These are phyloP conservation scores for Vigna angularis DNA, from an alignment of 306 rosid genomes.

Conservation along the genomic window DNA sequence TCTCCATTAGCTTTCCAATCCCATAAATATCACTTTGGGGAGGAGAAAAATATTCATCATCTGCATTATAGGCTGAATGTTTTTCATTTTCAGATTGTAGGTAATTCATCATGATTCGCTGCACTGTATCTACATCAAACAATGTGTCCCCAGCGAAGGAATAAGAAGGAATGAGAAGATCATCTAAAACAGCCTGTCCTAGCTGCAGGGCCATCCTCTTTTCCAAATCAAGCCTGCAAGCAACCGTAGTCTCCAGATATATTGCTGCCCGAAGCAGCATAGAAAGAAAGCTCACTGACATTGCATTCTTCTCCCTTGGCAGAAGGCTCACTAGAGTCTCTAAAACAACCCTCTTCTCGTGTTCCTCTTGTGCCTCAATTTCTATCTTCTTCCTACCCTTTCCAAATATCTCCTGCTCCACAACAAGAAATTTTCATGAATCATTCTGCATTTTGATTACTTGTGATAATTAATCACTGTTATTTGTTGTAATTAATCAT, in stretches of 20 bases:
- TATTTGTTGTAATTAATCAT: neutral
- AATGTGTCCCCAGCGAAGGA: slow-evolving; percentile 68
- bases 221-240: slow-evolving; percentile 93
- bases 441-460: slow-evolving; percentile 4
- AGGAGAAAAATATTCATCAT: slow-evolving; percentile 65
- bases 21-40: slow-evolving; percentile 57
- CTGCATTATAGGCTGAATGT: slow-evolving; percentile 48
- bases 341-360: slow-evolving; percentile 82
- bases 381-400: slow-evolving; percentile 80
- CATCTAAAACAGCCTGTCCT: slow-evolving; percentile 82
- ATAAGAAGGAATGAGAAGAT: slow-evolving; percentile 84
- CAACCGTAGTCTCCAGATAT: slow-evolving; percentile 78
- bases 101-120: slow-evolving; percentile 68
- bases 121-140: slow-evolving; percentile 84
- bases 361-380: slow-evolving; percentile 71
- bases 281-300: slow-evolving; percentile 88
- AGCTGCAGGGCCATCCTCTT: slow-evolving; percentile 79
- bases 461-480: neutral
- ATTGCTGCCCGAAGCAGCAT: slow-evolving; percentile 84
- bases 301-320: slow-evolving; percentile 77
- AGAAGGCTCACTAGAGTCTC: slow-evolving; percentile 89
- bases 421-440: neutral
- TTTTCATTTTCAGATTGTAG: slow-evolving; percentile 56
- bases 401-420: slow-evolving; percentile 76
- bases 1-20: slow-evolving; percentile 83